Base-by-base conservation (phyloP, 495 filamentous ascomycete genomes). In the Letharia lupina region DNA sequence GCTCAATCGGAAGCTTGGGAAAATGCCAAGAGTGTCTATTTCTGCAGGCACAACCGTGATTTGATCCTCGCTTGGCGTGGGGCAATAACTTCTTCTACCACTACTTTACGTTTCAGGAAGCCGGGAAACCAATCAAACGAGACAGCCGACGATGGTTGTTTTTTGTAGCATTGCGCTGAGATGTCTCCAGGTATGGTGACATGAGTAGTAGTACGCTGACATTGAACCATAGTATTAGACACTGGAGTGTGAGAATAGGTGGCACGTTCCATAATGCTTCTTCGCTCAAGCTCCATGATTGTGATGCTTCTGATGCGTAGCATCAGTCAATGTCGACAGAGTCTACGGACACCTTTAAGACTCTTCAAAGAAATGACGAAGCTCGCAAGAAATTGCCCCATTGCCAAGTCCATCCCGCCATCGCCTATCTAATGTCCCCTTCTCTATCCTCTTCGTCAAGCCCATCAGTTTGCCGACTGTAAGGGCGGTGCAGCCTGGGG, bases 1-100 rank as follows among this genome's bases (percentile, higher is more conserved):
- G 33, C 6, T 37, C 54, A 57, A 57, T 57, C 54, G 31, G 52
- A 56, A 56, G 23, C 28, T 9, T 10, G 33, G 33, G 3, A 57
- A 39, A 37, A 20, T 8, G 31, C 54, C 52, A 56, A 57, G 33
- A 37, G 2, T 20, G 54, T 37, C 31, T 35, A 56, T 56, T 35
- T 16, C 52, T 56, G 52, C 52, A 56, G 52, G 52, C 31, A 33
- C 52, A 56, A 35, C 31, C 28, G 52, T 28, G 23, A 28, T 28
- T 28, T 56, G 52, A 56, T 56, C 31, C 52, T 56, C 52, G 31
- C 52, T 56, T 56, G 52, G 52, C 52, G 52, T 56, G 52, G 52
- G 31, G 28, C 31, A 8, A 56, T 16, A 28, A 50, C 9, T 8
- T 28, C 20, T 20, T 7, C 44, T 47, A 10, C 2, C 12, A 2